phyloP scores from a whole-genome alignment of 345 rosid species.

The Gynandropsis gynandra region DNA sequence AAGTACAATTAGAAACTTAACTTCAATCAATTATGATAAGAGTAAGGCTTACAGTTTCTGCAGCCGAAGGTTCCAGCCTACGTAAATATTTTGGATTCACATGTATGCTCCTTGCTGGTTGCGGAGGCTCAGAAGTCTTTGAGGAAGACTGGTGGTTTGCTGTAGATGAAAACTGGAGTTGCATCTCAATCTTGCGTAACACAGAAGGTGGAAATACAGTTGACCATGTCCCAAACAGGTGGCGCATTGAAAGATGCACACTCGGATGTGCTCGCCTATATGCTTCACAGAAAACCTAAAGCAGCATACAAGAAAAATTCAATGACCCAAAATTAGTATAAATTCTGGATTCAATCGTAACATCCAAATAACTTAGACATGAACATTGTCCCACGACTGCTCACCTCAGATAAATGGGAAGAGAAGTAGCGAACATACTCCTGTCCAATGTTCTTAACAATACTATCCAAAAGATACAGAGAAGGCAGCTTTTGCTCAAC shows the following conservation, averaged over 20 bases:
- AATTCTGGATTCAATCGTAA: not conserved
- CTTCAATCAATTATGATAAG: not conserved
- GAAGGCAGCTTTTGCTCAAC: conserved; percentile 89
- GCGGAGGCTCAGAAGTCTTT: conserved; percentile 64
- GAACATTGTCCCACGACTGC: no score
- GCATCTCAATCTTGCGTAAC: conserved; percentile 61
- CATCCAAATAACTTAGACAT: no score
- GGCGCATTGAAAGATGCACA: conserved; percentile 71
- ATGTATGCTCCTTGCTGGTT: conserved; percentile 86
- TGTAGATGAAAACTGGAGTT: conserved; percentile 53
- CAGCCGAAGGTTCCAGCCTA: conserved; percentile 57
- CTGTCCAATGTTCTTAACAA: conserved; percentile 85
- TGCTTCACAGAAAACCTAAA: conserved; percentile 78
- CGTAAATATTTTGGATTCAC: conserved; percentile 95
- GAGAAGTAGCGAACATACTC: conserved; percentile 77
- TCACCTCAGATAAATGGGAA: conserved; percentile 88
- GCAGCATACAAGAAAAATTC: conserved; percentile 10
- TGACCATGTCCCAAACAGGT: conserved; percentile 94
- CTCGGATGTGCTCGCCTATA: conserved; percentile 71
- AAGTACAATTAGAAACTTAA: no score
- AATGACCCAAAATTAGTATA: not conserved
- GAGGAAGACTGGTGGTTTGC: conserved; percentile 45
- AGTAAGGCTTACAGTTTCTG: conserved; percentile 59
- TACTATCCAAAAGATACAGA: conserved; percentile 88
- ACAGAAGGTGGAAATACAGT: conserved; percentile 66